Base-by-base conservation (phyloP, 2,329 filamentous ascomycete genomes). In the Lachnellula willkommii region DNA sequence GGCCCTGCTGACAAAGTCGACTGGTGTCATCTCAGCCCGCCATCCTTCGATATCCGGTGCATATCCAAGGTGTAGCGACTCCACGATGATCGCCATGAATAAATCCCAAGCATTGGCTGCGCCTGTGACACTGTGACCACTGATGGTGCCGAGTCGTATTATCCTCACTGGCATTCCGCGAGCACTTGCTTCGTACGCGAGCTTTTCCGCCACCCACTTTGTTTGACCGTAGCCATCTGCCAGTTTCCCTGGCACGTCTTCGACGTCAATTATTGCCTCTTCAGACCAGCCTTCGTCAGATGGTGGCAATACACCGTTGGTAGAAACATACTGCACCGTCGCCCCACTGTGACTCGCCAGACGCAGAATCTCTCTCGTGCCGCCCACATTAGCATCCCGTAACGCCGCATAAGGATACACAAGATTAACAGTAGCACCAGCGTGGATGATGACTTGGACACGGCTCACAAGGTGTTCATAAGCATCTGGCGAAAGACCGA, bases 191-290 rank as follows among this genome's bases (percentile, higher is more conserved):
- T 91, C 88, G 32, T 88, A 80, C 22, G 90, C 82, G 43, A 96
- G 77, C 50, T 81, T 72, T 64, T 85, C 81, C 3, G 75, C 76
- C 24, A 76, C 88, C 90, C 90, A 96, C 73, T 96, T 96, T 62
- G 83, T 85, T 71, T 96, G 91, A 5, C 92, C 91, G 66, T 96
- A 96, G 5, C 93, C 92, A 2, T 89, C 95, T 48, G 83, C 84
- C 1, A 96, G 81, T 68, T 87, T 45, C 77, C 80, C 55, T 0
- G 87, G 84, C 1, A 91, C 88, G 47, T 85, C 81, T 12, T 87
- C 80, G 4, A 89, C 78, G 32, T 79, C 76, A 15, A 92, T 75
- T 73, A 86, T 84, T 9, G 82, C 75, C 59, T 85, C 81, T 69
- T 92, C 89, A 1, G 81, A 71, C 88, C 88, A 92, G 11, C 88